Conservation (phyloP, 129 eudicot genomes). For the Logfia minima region DNA sequence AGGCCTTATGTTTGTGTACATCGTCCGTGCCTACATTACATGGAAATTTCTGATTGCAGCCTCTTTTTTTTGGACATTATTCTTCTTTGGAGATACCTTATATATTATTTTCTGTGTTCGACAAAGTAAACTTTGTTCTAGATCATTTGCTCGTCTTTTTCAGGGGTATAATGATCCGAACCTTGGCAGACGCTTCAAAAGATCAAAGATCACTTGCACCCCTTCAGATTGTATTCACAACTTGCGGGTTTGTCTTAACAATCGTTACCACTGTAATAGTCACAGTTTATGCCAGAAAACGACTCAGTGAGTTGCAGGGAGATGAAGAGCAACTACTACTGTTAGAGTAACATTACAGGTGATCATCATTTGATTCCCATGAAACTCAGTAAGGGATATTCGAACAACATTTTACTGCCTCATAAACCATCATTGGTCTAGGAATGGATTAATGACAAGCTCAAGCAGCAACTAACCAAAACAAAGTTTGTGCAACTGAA, state of each 20-base stretch:
- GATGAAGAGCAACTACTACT: slow-evolving; percentile 44
- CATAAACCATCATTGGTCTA: neutral
- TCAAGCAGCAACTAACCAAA: slow-evolving; percentile 20
- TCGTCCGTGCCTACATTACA: neutral
- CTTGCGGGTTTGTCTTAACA: slow-evolving; percentile 46
- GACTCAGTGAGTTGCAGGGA: slow-evolving; percentile 53
- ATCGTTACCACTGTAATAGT: slow-evolving; percentile 49
- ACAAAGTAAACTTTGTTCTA: neutral
- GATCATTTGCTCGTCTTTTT: neutral
- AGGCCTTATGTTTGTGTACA: neutral
- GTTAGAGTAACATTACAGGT: slow-evolving; percentile 25
- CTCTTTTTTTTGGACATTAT: too few species aligned
- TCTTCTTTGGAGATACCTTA: neutral
- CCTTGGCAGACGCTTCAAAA: slow-evolving; percentile 62
- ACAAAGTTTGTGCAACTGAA: slow-evolving; percentile 6
- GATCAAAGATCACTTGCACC: slow-evolving; percentile 45
- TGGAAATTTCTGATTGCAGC: neutral
- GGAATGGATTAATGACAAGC: neutral
- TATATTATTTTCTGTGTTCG: neutral
- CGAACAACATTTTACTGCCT: neutral
- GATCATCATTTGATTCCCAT: neutral
- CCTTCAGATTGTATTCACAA: slow-evolving; percentile 44
- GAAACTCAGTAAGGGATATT: neutral
- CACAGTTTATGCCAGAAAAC: slow-evolving; percentile 50
- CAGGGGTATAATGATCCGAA: slow-evolving; percentile 67